Evolutionary conservation across 345 rosid genomes (phyloP).

Genomic region (Lepidium aucheri): DNA sequence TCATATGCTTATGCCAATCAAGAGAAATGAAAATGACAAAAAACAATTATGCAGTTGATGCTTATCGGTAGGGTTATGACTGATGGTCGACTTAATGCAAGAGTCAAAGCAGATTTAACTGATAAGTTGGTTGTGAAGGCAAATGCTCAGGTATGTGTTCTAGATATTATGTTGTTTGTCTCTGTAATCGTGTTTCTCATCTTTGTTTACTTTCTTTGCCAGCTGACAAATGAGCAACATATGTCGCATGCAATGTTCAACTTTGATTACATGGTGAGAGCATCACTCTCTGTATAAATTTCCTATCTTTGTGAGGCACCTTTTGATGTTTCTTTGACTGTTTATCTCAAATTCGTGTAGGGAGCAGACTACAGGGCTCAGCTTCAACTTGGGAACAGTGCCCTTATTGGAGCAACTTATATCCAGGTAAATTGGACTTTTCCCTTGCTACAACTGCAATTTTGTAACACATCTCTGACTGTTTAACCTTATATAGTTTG

Average conservation of each 20-base stretch:
- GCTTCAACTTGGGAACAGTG: slow-evolving; percentile 76
- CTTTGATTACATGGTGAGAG: slow-evolving; percentile 84
- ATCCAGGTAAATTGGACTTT: slow-evolving; percentile 58
- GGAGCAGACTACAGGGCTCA: slow-evolving; percentile 82
- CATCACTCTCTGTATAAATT: neutral
- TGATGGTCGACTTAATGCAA: slow-evolving; percentile 83
- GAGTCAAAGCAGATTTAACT: slow-evolving; percentile 81
- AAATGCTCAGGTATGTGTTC: slow-evolving; percentile 60
- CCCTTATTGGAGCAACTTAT: slow-evolving; percentile 82
- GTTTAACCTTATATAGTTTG: neutral
- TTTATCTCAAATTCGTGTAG: slow-evolving; percentile 27
- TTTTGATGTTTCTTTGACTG: neutral
- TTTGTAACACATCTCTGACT: neutral
- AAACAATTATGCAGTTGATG: slow-evolving; percentile 50
- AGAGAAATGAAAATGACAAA: slow-evolving; percentile 4
- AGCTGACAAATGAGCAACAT: slow-evolving; percentile 82
- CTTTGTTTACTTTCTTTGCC: slow-evolving; percentile 25
- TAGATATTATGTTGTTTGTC: neutral
- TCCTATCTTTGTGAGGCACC: neutral
- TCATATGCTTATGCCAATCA: neutral
- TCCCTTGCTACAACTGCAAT: neutral
- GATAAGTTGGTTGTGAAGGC: slow-evolving; percentile 72
- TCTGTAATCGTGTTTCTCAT: neutral
- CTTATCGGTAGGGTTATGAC: slow-evolving; percentile 86
- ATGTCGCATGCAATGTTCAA: slow-evolving; percentile 79